Evolutionary conservation across 805 yeast species (phyloP).

Genomic region (Barnettozyma botsteinii): DNA sequence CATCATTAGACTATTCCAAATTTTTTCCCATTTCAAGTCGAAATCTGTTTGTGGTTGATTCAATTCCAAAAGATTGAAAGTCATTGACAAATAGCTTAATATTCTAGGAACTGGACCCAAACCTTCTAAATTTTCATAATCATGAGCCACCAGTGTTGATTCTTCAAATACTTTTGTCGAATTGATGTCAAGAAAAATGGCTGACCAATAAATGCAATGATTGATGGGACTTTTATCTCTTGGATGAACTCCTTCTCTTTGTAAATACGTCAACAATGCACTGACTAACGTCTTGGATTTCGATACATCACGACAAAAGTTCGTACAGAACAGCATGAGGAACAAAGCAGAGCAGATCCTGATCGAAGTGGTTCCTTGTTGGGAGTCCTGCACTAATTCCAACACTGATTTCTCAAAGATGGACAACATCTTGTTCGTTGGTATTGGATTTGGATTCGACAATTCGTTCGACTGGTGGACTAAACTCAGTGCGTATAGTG

Average conservation of each 20-base stretch:
- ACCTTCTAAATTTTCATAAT: constrained; percentile 4
- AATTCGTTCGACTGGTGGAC: constrained; percentile 1
- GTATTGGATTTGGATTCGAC: not conserved
- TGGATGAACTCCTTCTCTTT: constrained; percentile 8
- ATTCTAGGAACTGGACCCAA: constrained; percentile 4
- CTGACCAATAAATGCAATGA: constrained; percentile 3
- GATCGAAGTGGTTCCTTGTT: constrained; percentile 3
- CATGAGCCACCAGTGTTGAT: constrained; percentile 7
- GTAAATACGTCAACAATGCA: constrained; percentile 1
- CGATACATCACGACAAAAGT: not conserved
- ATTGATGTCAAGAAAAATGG: constrained; percentile 3
- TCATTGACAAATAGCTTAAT: constrained; percentile 5
- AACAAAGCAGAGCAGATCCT: constrained; percentile 6
- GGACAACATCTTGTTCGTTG: constrained; percentile 1
- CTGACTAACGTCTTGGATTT: constrained; percentile 4
- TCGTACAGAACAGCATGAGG: constrained; percentile 4
- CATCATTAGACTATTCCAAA: constrained; percentile 30
- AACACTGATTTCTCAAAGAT: constrained; percentile 6
- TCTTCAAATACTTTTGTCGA: constrained; percentile 6
- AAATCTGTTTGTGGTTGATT: constrained; percentile 18
- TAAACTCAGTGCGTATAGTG: constrained; percentile 8
- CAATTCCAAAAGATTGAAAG: constrained; percentile 5
- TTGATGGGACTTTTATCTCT: constrained; percentile 4
- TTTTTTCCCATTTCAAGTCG: constrained; percentile 31
- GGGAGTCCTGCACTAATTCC: constrained; percentile 4